Conservation (phyloP, 768 basidiomycete genomes). For the Collybia sordida region DNA sequence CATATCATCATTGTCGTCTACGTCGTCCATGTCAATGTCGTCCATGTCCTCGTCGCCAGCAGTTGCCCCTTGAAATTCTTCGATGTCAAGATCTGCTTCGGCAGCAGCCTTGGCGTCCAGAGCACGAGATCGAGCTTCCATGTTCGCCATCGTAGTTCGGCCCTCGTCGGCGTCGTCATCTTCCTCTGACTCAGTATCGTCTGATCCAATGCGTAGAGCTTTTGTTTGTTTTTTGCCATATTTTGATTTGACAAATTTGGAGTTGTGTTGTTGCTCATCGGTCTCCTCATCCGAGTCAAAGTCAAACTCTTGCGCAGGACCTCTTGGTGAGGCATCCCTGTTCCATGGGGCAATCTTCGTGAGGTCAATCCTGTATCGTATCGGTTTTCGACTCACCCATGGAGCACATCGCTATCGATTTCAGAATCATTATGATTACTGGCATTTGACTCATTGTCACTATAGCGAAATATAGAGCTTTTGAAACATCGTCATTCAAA, state of each 20-base stretch:
- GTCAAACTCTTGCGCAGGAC: conserved; percentile 58
- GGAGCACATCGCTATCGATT: conserved; percentile 44
- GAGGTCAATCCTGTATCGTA: no score
- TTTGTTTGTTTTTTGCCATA: conserved; percentile 46
- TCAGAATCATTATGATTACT: conserved; percentile 53
- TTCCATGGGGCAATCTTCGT: no score
- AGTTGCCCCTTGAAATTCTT: conserved; percentile 60
- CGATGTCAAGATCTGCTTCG: conserved; percentile 68
- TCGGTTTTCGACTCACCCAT: conserved; percentile 35
- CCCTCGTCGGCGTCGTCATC: conserved; percentile 45
- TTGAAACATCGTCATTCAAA: conserved; percentile 7
- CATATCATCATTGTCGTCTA: conserved; percentile 47
- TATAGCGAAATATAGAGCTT: conserved; percentile 48
- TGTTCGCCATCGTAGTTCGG: conserved; percentile 73
- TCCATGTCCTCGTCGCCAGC: conserved; percentile 49
- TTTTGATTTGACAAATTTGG: conserved; percentile 52
- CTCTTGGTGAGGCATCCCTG: conserved; percentile 18
- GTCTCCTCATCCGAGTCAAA: conserved; percentile 62
- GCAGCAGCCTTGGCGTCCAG: conserved; percentile 65
- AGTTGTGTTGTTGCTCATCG: conserved; percentile 27
- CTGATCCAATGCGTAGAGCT: conserved; percentile 51
- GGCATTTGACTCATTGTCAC: conserved; percentile 37
- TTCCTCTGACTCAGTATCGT: conserved; percentile 45
- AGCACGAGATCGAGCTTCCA: conserved; percentile 78
- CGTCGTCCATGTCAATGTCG: conserved; percentile 40